Evolutionary conservation across 2,329 filamentous ascomycete genomes (phyloP).

Genomic region (Penicillium sp.): DNA sequence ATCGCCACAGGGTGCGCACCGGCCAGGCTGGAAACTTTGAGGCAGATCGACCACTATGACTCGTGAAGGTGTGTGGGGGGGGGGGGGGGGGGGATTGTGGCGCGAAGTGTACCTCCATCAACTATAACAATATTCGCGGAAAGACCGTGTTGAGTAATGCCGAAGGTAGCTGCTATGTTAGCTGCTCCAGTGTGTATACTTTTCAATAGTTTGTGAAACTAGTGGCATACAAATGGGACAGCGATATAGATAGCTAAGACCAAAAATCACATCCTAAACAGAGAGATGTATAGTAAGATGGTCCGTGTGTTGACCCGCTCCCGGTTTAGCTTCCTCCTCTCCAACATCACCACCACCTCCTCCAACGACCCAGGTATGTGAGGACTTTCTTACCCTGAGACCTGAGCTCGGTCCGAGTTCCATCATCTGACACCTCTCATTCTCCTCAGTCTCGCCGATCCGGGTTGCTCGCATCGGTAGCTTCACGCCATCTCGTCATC

Average conservation of each 20-base stretch:
- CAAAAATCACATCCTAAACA: too few species aligned
- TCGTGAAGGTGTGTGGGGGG: neutral
- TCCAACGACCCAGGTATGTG: slow-evolving; percentile 1
- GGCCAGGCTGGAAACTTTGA: slow-evolving; percentile 5
- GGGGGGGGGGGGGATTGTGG: neutral
- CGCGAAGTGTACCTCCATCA: neutral
- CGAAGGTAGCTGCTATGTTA: neutral
- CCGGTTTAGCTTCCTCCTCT: slow-evolving; percentile 1
- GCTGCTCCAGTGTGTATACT: too few species aligned
- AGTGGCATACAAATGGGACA: too few species aligned
- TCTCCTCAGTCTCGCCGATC: slow-evolving; percentile 16
- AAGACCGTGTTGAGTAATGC: slow-evolving; percentile 6
- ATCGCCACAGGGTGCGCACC: slow-evolving; percentile 23
- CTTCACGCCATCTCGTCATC: slow-evolving; percentile 27
- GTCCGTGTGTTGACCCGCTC: slow-evolving; percentile 4
- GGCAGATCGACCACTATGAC: slow-evolving; percentile 11
- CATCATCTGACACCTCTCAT: slow-evolving; percentile 24
- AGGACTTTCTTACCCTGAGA: neutral
- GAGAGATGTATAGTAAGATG: neutral
- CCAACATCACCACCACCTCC: neutral
- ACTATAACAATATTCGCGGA: slow-evolving; percentile 2
- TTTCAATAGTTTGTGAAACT: too few species aligned
- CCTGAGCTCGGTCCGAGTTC: slow-evolving; percentile 9
- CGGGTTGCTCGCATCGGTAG: slow-evolving; percentile 25
- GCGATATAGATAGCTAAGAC: too few species aligned